phyloP scores from a whole-genome alignment of 148 eudicot species.

The Vaccinium vitisidaea region DNA sequence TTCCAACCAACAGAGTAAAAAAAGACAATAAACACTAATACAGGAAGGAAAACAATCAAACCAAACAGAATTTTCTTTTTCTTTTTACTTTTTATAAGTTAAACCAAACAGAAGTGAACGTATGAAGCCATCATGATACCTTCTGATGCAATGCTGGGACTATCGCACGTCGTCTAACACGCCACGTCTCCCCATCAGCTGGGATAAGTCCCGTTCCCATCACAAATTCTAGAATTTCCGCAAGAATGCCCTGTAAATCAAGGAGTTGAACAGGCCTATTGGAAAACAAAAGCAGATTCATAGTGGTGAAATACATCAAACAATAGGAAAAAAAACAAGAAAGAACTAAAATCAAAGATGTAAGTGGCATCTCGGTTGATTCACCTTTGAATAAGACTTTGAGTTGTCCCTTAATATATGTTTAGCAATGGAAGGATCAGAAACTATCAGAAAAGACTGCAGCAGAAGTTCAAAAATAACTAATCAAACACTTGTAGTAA shows the following conservation, averaged over 20 bases:
- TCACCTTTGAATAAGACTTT: slow-evolving; percentile 91
- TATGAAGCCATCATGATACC: slow-evolving; percentile 36
- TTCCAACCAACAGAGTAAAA: neutral
- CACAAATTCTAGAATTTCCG: slow-evolving; percentile 94
- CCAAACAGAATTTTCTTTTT: neutral
- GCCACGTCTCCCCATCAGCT: slow-evolving; percentile 99
- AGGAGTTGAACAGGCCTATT: slow-evolving; percentile 1
- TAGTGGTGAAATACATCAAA: slow-evolving; percentile 7
- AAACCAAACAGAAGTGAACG: neutral
- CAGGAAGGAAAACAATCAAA: neutral
- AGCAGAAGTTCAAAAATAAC: slow-evolving; percentile 18
- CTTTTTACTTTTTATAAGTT: too few relatives aligned
- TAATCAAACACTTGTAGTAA: slow-evolving; percentile 2
- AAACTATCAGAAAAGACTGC: slow-evolving; percentile 95
- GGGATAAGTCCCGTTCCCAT: slow-evolving; percentile 99
- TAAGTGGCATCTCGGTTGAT: slow-evolving; percentile 8
- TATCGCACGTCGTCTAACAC: slow-evolving; percentile 85
- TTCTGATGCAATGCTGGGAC: slow-evolving; percentile 97
- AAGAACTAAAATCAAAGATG: neutral
- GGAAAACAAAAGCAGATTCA: neutral
- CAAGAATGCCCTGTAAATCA: slow-evolving; percentile 68
- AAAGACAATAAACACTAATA: neutral
- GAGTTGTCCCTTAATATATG: slow-evolving; percentile 87
- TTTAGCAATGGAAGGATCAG: slow-evolving; percentile 88
- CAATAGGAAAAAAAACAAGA: neutral